Base-by-base conservation (phyloP, 768 basidiomycete species). In the Phaeotremella skinneri region DNA sequence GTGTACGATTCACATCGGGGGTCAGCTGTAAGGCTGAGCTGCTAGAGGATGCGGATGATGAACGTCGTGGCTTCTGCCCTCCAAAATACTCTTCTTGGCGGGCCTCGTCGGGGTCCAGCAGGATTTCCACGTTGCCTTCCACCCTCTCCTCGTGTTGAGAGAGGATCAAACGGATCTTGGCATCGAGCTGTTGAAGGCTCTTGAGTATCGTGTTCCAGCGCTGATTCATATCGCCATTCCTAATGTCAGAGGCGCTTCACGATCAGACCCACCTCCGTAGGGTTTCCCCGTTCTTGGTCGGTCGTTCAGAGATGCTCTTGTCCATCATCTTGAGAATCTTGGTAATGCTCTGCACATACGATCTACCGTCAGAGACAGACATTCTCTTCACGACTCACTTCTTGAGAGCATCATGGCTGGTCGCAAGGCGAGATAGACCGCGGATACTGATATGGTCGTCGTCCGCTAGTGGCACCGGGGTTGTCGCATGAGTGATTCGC, bases 251-350 rank as follows among this genome's bases (percentile, higher is more conserved):
- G 31, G 23, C 21, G 47, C 11, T 25, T 3, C 34, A 20, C 5
- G 23, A 34, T 27, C 3, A 20, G 9, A 52, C 64, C 0, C 34
- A 68, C 66, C 91, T 81, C 60, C 93, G 83, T 49, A 98, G 78
- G 31, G 91, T 91, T 79, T 97, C 94, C 1, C 94, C 94, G 63
- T 97, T 98, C 83, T 91, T 93, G 21, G 93, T 97, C 4, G 91
- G 87, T 55, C 93, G 85, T 63, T 96, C 92, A 56, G 85, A 84
- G 27, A 97, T 88, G 25, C 92, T 92, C 77, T 91, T 96, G 75
- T 91, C 91, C 68, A 98, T 88, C 67, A 96, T 92, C 25, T 88
- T 85, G 25, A 98, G 82, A 48, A 94, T 92, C 72, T 94, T 92
- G 5, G 86, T 87, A 2, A 89, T 89, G 34, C 91, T 91, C 0